Evolutionary conservation across 1,284 basidiomycete species (phyloP).

Genomic region (Peniophora sp.): DNA sequence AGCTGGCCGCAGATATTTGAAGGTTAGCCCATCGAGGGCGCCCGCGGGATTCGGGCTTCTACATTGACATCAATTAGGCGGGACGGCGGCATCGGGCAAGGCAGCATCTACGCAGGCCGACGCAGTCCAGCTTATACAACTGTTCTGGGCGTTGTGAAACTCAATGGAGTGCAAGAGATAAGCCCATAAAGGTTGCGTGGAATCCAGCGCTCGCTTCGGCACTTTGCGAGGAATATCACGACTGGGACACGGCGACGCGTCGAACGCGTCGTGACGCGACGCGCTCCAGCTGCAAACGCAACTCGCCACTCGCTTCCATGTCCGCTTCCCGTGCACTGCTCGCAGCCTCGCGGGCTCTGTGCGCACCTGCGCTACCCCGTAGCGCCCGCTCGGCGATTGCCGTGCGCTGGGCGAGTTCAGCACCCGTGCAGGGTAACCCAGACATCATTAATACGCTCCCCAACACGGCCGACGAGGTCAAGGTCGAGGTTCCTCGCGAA

Average conservation of each 20-base stretch:
- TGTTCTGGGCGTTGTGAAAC: no score
- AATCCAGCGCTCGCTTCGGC: no score
- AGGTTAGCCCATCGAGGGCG: no score
- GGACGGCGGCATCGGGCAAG: no score
- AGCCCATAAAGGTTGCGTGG: no score
- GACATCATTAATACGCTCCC: constrained; percentile 11
- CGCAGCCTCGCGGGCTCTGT: background rate
- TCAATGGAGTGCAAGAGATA: no score
- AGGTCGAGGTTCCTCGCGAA: constrained; percentile 11
- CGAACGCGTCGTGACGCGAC: background rate
- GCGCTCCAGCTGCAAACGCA: background rate
- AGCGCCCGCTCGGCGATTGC: background rate
- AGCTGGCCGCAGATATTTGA: no score
- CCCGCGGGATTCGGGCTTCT: no score
- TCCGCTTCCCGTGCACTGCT: background rate
- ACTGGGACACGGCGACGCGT: background rate
- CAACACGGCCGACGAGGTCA: constrained; percentile 14
- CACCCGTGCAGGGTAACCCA: constrained; percentile 12
- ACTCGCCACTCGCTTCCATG: background rate
- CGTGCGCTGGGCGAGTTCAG: constrained; percentile 11
- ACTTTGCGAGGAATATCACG: background rate
- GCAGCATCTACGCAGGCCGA: no score
- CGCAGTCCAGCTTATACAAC: no score
- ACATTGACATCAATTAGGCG: no score
- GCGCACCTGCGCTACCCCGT: background rate